Base-by-base conservation (phyloP, 805 yeast genomes). In the Candida alai region DNA sequence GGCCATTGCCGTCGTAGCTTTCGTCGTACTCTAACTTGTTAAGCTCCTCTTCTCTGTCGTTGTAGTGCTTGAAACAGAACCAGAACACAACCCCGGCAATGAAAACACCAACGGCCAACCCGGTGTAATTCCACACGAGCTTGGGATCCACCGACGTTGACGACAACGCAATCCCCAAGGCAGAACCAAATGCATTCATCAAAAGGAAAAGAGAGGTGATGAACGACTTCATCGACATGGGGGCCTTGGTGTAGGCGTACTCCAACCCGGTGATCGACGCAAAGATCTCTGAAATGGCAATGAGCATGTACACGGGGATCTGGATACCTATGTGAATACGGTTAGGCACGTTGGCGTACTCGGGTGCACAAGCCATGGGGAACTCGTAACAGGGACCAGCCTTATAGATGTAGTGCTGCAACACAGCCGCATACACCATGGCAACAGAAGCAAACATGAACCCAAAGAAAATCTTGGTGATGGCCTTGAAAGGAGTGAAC, bases 231-330 rank as follows among this genome's bases (percentile, higher is more conserved):
- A 77, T 76, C 30, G 71, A 62, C 5, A 68, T 69, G 26, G 90
- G 90, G 4, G 90, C 89, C 62, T 83, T 80, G 21, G 87, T 77
- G 62, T 80, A 84, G 11, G 94, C 93, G 52, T 80, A 82, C 62
- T 84, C 90, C 45, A 80, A 72, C 48, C 89, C 90, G 16, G 90
- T 82, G 47, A 82, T 74, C 36, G 84, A 79, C 19, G 88, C 87
- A 48, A 84, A 72, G 45, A 83, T 82, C 58, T 84, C 94, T 13
- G 87, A 74, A 35, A 80, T 52, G 10, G 84, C 89, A 56, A 80
- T 76, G 42, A 84, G 60, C 24, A 80, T 69, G 58, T 83, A 84
- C 4, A 86, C 80, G n/a, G 80, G 81, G 9, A 62, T 65, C 61
- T 82, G 88, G 41, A 76, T 65, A 44, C 84, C 84, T 43, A 84